Evolutionary conservation across 306 rosid species (phyloP).

Genomic region (Sicyos baderoa): DNA sequence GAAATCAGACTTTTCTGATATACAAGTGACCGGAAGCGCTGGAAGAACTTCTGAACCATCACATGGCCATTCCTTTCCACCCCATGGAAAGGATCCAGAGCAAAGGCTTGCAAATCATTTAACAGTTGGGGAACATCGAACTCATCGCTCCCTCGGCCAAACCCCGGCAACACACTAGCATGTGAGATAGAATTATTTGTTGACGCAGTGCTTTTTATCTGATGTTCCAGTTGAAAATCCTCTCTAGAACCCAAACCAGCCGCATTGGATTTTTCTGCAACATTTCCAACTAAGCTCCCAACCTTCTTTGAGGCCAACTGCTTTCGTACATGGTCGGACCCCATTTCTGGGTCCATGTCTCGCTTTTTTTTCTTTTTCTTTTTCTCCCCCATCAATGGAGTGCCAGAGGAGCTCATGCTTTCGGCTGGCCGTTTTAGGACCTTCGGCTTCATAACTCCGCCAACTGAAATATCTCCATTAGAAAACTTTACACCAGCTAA

Average conservation of each 20-base stretch:
- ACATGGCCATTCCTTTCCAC: conserved; percentile 44
- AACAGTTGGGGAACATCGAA: conserved; percentile 53
- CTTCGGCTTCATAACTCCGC: conserved; percentile 48
- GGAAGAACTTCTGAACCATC: conserved; percentile 46
- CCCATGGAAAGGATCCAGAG: conserved; percentile 81
- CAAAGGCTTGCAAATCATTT: conserved; percentile 67
- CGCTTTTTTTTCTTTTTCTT: conserved; percentile 64
- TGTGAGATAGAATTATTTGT: conserved; percentile 21
- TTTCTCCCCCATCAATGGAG: conserved; percentile 39
- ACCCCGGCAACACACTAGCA: not conserved
- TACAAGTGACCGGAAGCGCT: conserved; percentile 73
- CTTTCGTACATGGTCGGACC: conserved; percentile 36
- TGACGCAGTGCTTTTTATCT: conserved; percentile 29
- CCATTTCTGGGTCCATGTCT: conserved; percentile 27
- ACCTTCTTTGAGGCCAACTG: conserved; percentile 33
- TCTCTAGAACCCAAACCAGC: conserved; percentile 40
- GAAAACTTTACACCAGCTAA: conserved; percentile 23
- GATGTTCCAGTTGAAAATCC: conserved; percentile 31
- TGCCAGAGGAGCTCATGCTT: conserved; percentile 37
- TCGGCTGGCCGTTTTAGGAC: conserved; percentile 43
- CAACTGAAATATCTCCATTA: conserved; percentile 27
- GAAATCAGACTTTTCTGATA: conserved; percentile 66
- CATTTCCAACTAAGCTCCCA: conserved; percentile 25
- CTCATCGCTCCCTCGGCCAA: conserved; percentile 26
- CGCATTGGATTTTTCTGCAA: conserved; percentile 28